Evolutionary conservation across 192 early-diverging fungal species (phyloP).

Genomic region (Chytriomyces hyalinus): DNA sequence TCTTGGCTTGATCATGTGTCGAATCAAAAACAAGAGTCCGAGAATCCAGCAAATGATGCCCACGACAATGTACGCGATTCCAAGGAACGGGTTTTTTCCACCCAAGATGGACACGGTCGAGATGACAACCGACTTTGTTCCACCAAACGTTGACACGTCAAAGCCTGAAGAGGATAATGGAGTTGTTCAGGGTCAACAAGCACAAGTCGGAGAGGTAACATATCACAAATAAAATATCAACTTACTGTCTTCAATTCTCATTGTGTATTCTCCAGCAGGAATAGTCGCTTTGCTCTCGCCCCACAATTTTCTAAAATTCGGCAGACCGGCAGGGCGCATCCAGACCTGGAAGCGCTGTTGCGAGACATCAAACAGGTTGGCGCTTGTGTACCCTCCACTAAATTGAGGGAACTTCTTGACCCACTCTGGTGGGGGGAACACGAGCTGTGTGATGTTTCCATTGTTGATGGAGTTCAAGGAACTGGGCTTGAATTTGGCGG

Average conservation of each 20-base stretch:
- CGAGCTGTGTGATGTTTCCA: slow-evolving; percentile 50
- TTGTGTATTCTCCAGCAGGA: slow-evolving; percentile 70
- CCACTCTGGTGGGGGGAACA: slow-evolving; percentile 92
- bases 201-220: slow-evolving; percentile 20
- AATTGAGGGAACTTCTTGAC: slow-evolving; percentile 60
- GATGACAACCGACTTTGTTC: slow-evolving; percentile 94
- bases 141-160: slow-evolving; percentile 83
- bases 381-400: slow-evolving; percentile 54
- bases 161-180: slow-evolving; percentile 65
- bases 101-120: slow-evolving; percentile 94
- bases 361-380: slow-evolving; percentile 67
- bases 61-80: slow-evolving; percentile 90
- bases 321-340: slow-evolving; percentile 96
- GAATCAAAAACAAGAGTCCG: slow-evolving; percentile 83
- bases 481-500: slow-evolving; percentile 55
- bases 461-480: not conserved
- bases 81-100: slow-evolving; percentile 96
- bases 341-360: slow-evolving; percentile 90
- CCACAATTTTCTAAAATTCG: slow-evolving; percentile 95
- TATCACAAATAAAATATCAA: slow-evolving; percentile 48
- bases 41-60: slow-evolving; percentile 89
- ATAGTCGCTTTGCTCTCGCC: slow-evolving; percentile 68
- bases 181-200: not conserved
- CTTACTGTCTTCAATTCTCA: slow-evolving; percentile 78
- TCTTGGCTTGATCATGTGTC: slow-evolving; percentile 94